A percentile compares a stretch with the other conserved stretches of the same genome.
Evolutionary conservation across 306 rosid genomes (phyloP).

Genomic region (Quercus robur): DNA sequence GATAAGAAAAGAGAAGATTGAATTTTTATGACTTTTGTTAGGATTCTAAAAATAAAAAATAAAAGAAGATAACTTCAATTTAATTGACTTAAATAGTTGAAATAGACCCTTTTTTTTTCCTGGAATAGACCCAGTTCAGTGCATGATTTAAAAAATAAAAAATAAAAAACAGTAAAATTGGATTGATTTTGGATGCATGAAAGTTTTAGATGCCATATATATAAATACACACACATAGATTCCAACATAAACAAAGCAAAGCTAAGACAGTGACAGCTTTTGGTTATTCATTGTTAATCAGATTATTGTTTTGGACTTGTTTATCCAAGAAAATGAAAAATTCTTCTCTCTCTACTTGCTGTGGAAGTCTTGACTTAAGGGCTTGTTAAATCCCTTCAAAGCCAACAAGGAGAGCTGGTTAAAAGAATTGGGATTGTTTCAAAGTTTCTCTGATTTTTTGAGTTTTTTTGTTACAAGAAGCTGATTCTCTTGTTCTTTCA

Average conservation of each 20-base stretch:
- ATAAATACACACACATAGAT: neutral
- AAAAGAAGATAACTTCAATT: neutral
- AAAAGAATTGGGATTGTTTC: neutral
- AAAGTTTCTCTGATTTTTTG: neutral
- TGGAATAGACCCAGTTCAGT: neutral
- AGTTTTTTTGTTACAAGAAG: neutral
- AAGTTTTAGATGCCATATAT: neutral
- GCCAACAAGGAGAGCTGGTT: neutral
- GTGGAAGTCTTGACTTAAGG: neutral
- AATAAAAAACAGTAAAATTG: too few species aligned
- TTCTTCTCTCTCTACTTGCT: neutral
- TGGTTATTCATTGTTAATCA: neutral
- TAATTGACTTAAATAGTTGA: neutral
- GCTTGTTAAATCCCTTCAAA: neutral
- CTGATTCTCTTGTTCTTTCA: neutral
- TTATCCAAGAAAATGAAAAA: neutral
- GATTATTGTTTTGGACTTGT: neutral
- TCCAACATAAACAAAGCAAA: neutral
- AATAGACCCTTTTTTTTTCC: too few species aligned
- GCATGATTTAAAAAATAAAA: neutral
- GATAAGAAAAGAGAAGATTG: neutral
- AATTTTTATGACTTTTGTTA: neutral
- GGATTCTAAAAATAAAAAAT: neutral
- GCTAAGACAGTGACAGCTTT: neutral
- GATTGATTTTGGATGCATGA: conserved; percentile 5